Conservation (phyloP, 441 rosid species). For the Pelargonium exstipulatum region DNA sequence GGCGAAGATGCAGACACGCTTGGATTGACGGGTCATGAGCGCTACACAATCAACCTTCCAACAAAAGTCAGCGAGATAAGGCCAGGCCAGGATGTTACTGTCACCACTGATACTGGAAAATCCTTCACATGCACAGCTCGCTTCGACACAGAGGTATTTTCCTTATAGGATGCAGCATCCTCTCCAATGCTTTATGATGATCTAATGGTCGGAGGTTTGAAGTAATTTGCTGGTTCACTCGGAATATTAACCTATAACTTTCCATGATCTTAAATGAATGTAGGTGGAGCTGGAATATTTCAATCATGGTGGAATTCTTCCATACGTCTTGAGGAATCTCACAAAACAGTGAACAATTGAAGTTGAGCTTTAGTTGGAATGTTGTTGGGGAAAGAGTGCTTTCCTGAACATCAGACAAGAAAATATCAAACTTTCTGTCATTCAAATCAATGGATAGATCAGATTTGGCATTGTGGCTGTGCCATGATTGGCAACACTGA, state of each 20-base stretch:
- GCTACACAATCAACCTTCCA: slow-evolving; percentile 50
- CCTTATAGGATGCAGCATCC: neutral
- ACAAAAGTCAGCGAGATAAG: slow-evolving; percentile 38
- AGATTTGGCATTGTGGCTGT: no score
- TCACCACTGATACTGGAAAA: slow-evolving; percentile 42
- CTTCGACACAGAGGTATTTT: slow-evolving; percentile 48
- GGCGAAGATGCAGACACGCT: slow-evolving; percentile 45
- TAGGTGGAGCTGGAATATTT: slow-evolving; percentile 57
- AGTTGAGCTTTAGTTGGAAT: neutral
- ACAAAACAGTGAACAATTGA: slow-evolving; percentile 27
- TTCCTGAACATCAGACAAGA: no score
- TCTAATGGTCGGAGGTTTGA: neutral
- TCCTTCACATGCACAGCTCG: slow-evolving; percentile 45
- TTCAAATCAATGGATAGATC: no score
- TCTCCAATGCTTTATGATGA: neutral
- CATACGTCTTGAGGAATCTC: slow-evolving; percentile 40
- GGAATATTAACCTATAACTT: neutral
- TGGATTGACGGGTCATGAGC: slow-evolving; percentile 47
- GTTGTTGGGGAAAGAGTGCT: no score
- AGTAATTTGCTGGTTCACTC: neutral
- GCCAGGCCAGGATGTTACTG: slow-evolving; percentile 47
- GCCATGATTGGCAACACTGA: no score
- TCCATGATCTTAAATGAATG: slow-evolving; percentile 11
- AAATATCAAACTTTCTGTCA: no score
- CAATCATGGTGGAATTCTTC: slow-evolving; percentile 56